phyloP scores from a whole-genome alignment of 2,329 filamentous ascomycete genomes.

The Monilinia aucupariae region DNA sequence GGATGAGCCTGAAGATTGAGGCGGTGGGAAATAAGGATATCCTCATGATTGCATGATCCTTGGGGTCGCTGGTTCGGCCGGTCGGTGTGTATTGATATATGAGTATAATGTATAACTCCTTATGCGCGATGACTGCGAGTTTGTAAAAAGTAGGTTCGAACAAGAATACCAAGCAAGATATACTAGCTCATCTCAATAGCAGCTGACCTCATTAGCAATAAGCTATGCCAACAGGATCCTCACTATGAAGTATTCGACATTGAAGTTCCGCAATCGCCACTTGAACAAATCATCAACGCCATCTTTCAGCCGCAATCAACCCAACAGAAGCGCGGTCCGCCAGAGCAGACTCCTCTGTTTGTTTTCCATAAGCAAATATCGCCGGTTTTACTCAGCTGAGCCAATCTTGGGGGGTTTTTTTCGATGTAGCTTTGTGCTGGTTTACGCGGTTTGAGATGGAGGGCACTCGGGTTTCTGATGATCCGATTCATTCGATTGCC shows the following conservation, averaged over 20 bases:
- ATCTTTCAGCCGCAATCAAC: no score
- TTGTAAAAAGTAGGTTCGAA: not conserved
- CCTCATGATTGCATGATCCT: not conserved
- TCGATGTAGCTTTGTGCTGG: not conserved
- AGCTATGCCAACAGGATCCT: not conserved
- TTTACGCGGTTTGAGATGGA: not conserved
- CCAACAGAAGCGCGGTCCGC: not conserved
- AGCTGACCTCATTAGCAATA: not conserved
- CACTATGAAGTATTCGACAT: not conserved
- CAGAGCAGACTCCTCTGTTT: not conserved
- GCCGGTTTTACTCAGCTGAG: not conserved
- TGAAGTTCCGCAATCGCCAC: not conserved
- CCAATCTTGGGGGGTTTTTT: not conserved
- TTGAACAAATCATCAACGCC: not conserved
- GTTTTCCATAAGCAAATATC: not conserved
- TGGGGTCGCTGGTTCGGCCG: not conserved
- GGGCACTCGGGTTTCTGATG: no score
- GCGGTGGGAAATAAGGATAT: rapidly evolving
- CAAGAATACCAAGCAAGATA: not conserved
- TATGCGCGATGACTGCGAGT: not conserved
- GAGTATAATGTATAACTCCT: not conserved
- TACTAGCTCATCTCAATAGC: no score
- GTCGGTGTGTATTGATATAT: not conserved
- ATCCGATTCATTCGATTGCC: not conserved
- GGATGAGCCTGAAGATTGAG: slow-evolving; percentile 30